Base-by-base conservation (phyloP, 768 basidiomycete genomes). In the Clitopilus hobsonii region DNA sequence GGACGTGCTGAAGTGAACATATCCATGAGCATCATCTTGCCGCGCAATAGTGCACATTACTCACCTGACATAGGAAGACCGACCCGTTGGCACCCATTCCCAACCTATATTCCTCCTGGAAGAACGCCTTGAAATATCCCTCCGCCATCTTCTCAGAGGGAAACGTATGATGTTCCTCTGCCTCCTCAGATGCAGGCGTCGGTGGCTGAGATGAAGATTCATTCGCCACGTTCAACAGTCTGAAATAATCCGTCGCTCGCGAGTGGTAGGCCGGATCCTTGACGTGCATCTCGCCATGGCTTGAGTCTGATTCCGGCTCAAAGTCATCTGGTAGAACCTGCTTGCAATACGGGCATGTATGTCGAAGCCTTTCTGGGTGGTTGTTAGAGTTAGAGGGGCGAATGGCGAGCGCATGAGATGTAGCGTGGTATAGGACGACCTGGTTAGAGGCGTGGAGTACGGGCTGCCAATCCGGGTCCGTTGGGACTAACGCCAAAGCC, bases 71-170 rank as follows among this genome's bases (percentile, higher is more conserved):
- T 2, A 96, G 75, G 65, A 78, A 97, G 1, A 98, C 95, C 23
- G 79, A 88, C 1, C 96, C 95, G 63, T 94, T 93, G 0, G 94
- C 94, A 38, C 95, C 95, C 91, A 97, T 95, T 0, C 95, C 95
- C 5, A 98, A 76, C 56, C 86, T 82, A 57, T 80, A 84, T 60
- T 95, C 92, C 63, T 97, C 94, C 55, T 86, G 83, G 65, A 98
- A 98, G 74, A 96, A 98, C 0, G 91, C 80, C 60, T 87, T 83
- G 72, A 95, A 96, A 67, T 98, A 98, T 0, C 94, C 94, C 52
- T 94, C 88, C 0, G 93, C 92, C 88, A 92, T 89, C 27, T 80
- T 77, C 51, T 88, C 86, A 1, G 82, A 77, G 2, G 83, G 75
- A 68, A 91, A 91, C 1, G 81, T 65, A 27, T 69, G 68, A 56